Evolutionary conservation across 2,329 filamentous ascomycete genomes (phyloP).

Genomic region (Colletotrichum lindemuthianum): DNA sequence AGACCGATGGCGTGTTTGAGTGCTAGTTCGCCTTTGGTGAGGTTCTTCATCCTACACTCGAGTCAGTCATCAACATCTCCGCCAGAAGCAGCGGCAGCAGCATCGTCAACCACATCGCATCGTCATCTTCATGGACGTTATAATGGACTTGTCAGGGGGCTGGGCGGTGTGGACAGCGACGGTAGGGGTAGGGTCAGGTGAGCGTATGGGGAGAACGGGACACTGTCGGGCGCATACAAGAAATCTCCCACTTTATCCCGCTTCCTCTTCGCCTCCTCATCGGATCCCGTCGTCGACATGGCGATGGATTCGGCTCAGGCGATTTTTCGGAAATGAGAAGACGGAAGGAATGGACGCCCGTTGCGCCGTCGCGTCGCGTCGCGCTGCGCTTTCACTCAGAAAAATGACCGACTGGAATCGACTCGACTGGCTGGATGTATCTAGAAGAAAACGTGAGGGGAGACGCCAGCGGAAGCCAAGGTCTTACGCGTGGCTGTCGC

Average conservation of each 20-base stretch:
- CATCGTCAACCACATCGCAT: no score
- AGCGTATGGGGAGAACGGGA: background rate
- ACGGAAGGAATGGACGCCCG: background rate
- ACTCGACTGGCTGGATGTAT: no score
- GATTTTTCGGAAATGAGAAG: background rate
- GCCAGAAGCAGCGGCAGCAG: no score
- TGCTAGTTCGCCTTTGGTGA: conserved; percentile 51
- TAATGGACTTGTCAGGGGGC: conserved; percentile 13
- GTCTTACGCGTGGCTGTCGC: no score
- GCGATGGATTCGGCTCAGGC: conserved; percentile 6
- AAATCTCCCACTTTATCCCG: conserved; percentile 47
- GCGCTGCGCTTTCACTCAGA: background rate
- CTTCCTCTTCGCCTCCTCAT: conserved; percentile 41
- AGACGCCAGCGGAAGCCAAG: no score
- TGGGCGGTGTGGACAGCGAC: conserved; percentile 1
- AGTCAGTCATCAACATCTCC: conserved; percentile 25
- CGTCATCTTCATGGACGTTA: background rate
- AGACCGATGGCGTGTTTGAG: conserved; percentile 57
- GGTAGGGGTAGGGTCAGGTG: conserved; percentile 7
- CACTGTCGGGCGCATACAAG: conserved; percentile 41
- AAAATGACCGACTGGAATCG: no score
- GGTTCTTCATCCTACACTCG: conserved; percentile 43
- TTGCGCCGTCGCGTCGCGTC: background rate
- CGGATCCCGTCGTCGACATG: conserved; percentile 29
- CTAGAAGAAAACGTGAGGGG: no score